These are phyloP conservation scores for Daldinia eschscholtzii DNA, from an alignment of 2,329 filamentous ascomycete genomes.

Conservation along the genomic window DNA sequence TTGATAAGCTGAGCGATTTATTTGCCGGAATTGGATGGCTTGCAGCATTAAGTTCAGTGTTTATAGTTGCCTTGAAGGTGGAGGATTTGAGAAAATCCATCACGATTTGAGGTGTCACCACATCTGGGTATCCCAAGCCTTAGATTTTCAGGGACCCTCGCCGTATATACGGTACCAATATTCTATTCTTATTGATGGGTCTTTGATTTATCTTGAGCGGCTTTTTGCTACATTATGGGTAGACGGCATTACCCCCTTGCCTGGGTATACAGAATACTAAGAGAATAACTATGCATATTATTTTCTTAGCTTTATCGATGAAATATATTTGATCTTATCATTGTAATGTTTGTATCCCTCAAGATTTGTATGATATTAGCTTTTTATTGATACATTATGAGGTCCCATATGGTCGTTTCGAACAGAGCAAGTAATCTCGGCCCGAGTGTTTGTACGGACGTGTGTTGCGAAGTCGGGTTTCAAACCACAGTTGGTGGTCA, in stretches of 20 bases:
- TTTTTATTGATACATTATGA: not conserved
- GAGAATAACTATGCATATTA: not conserved
- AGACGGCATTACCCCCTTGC: not conserved
- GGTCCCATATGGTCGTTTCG: slow-evolving; percentile 4
- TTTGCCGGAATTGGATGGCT: slow-evolving; percentile 1
- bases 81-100: slow-evolving; percentile 17
- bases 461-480: slow-evolving; percentile 23
- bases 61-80: slow-evolving; percentile 8
- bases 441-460: slow-evolving; percentile 17
- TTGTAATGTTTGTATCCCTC: not conserved
- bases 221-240: not conserved
- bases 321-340: not conserved
- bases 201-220: not conserved
- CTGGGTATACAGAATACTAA: not conserved
- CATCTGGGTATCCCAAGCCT: slow-evolving; percentile 17
- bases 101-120: slow-evolving; percentile 22
- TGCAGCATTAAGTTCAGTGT: not conserved
- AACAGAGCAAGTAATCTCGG: slow-evolving; percentile 13
- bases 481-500: slow-evolving; percentile 13
- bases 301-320: not conserved
- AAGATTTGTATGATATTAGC: not conserved
- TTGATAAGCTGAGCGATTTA: not conserved
- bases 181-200: not conserved
- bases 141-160: slow-evolving; percentile 5
- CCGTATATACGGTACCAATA: slow-evolving; percentile 5